Evolutionary conservation across 2,329 filamentous ascomycete genomes (phyloP), one percentile per base, ranked within the genome.

Genomic region (Camillea tinctor): DNA sequence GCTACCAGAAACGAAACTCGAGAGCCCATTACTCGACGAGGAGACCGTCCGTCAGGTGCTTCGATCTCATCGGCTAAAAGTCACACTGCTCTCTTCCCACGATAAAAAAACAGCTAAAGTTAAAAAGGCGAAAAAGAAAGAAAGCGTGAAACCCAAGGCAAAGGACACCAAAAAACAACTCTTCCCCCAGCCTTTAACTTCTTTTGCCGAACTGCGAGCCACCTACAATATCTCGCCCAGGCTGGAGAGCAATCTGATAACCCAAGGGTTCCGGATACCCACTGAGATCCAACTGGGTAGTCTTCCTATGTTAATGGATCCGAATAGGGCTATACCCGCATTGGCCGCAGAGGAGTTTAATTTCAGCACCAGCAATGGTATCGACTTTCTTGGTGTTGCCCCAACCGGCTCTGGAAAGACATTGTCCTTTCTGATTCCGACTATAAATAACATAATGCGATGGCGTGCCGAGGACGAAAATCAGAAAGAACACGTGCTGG

Each of bases 391-490:
- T 64, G 91, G 92, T 0, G 88, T 98, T 50, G 95, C 95, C 2
- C 95, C 95, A 1, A 99, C 95, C 0, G 95, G 95, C 22, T 98
- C 94, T 73, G 95, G 95, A 51, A 99, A 99, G 80, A 99, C 95
- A 0, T 80, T 99, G 64, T 92, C 93, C 19, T 99, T 97, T 70
- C 76, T 98, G 69, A 90, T 99, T 50, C 93, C 94, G 0, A 83
- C 93, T 2, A 87, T 99, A 68, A 89, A 96, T 71, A 84, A 85
- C 52, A 87, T 96, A 50, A 79, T 91, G 66, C 80, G 83, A 62
- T 77, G 84, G 56, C 77, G 83, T 50, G 79, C 82, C 0, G 76
- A 80, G 48, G 76, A 81, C 52, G 53, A 66, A 55, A 67, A 60
- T 67, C 71, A 73, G 51, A 71, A 83, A 58, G 74, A 80, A 3